Evolutionary conservation across 352 stramenopile genomes (phyloP), one percentile per base, ranked within the genome.

Genomic region (Globisporangium recalcitrans): DNA sequence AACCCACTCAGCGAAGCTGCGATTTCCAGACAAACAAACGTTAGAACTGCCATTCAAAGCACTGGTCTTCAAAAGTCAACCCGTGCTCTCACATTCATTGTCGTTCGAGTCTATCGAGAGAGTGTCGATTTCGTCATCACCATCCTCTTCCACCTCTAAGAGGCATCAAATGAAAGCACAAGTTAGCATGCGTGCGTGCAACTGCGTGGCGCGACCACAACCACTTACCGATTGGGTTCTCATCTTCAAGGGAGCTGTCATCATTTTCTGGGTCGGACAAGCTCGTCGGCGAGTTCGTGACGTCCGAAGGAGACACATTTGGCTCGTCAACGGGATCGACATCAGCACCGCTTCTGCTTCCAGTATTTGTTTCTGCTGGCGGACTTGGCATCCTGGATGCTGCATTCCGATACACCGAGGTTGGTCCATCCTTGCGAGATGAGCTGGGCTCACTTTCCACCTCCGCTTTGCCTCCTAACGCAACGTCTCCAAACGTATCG

Each of bases 401-500:
- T 51, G 55, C 40, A n/a, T 19, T 34, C 27, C 51, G 40, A 11
- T 52, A 7, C 21, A 26, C 26, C 1, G 11, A 7, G 3, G 48
- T 9, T 10, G 38, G 14, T 58, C 22, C 21, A 5, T 16, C 11
- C 5, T 21, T 8, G 16, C 11, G 29, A 42, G 27, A 22, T 26
- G 10, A 31, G 7, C 8, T 27, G 14, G 38, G 27, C 2, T 34
- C 5, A 24, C 5, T 21, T 19, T 36, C 44, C 24, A 40, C 22
- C 13, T 24, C 26, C 19, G 11, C 26, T 48, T 29, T 38, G 7
- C 52, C 21, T 4, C 62, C 62, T 4, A 80, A 34, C 44, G 55
- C 64, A 19, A 83, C 26, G 51, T 72, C 65, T 19, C 77, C 68
- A 47, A 81, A 80, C 34, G 56, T 61, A 31, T 77, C 52, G 34